Percentiles rank a stretch among this genome's conserved stretches.
These are phyloP conservation scores for Parastagonospora avenae DNA, from an alignment of 2,329 filamentous ascomycete genomes.

Conservation along the genomic window DNA sequence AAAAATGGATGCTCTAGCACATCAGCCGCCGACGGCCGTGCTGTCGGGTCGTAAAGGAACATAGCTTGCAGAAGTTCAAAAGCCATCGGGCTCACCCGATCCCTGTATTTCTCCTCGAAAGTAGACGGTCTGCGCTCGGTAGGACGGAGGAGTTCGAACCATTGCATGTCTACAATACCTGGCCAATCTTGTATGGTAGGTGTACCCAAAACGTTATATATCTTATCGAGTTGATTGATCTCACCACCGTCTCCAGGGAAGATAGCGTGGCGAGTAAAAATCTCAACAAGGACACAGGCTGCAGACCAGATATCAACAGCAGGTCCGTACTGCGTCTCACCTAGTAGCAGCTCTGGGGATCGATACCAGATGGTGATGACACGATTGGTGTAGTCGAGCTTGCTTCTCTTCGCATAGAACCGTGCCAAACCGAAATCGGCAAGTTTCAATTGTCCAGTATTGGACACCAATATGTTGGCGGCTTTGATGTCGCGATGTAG, in stretches of 20 bases:
- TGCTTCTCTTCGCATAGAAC: conserved; percentile 91
- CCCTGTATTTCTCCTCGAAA: conserved; percentile 83
- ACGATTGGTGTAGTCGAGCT: conserved; percentile 95
- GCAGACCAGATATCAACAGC: conserved; percentile 98
- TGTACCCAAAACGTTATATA: conserved; percentile 91
- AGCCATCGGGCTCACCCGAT: conserved; percentile 76
- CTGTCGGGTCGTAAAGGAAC: conserved; percentile 86
- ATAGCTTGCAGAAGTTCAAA: conserved; percentile 83
- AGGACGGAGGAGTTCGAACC: conserved; percentile 91
- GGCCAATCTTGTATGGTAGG: conserved; percentile 87
- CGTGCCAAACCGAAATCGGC: conserved; percentile 95
- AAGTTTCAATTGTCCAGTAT: conserved; percentile 83
- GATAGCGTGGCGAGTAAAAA: conserved; percentile 90
- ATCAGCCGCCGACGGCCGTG: conserved; percentile 81
- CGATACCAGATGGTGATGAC: conserved; percentile 99
- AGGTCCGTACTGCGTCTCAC: conserved; percentile 93
- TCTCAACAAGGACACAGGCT: conserved; percentile 94
- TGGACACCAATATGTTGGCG: conserved; percentile 94
- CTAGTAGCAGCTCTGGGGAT: conserved; percentile 89
- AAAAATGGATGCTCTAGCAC: conserved; percentile 91
- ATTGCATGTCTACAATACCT: conserved; percentile 87
- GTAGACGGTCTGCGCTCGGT: conserved; percentile 72
- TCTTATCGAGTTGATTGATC: conserved; percentile 92
- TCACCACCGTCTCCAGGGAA: conserved; percentile 97
- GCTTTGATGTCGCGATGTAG: conserved; percentile 98